A percentile compares a stretch with the other conserved stretches of the same genome.
phyloP scores from a whole-genome alignment of 495 filamentous ascomycete genomes.

The Lophiotrema nucula region DNA sequence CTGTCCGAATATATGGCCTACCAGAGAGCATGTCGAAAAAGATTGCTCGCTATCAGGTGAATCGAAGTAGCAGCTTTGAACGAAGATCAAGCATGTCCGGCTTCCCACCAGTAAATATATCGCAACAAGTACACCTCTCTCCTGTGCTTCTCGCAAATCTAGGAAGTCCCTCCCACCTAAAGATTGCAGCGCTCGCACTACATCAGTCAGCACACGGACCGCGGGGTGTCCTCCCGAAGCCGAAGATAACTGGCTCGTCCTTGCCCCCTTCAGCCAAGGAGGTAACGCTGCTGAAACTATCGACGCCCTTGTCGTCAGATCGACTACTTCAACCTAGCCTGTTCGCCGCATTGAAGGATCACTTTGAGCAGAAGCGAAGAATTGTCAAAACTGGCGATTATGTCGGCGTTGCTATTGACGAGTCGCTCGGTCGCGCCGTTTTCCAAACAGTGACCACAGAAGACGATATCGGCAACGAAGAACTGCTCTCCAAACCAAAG shows the following conservation, averaged over 20 bases:
- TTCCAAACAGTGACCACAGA: conserved; percentile 54
- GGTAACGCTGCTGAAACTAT: conserved; percentile 84
- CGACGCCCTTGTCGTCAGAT: conserved; percentile 84
- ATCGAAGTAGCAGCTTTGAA: conserved; percentile 40
- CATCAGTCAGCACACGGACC: conserved; percentile 23
- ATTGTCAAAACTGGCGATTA: conserved; percentile 83
- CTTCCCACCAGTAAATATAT: conserved; percentile 38
- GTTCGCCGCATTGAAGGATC: conserved; percentile 77
- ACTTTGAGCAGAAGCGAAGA: conserved; percentile 76
- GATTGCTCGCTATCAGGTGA: conserved; percentile 54
- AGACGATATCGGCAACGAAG: conserved; percentile 36
- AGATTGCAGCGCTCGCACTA: conserved; percentile 33
- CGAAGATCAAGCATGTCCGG: conserved; percentile 56
- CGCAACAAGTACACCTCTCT: conserved; percentile 71
- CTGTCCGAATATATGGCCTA: conserved; percentile 82
- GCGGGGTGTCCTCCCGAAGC: conserved; percentile 24
- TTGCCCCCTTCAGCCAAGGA: conserved; percentile 85
- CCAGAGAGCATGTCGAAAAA: conserved; percentile 59
- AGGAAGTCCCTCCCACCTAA: conserved; percentile 67
- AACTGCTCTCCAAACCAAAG: conserved; percentile 33
- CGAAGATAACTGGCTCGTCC: conserved; percentile 43
- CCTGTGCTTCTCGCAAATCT: conserved; percentile 85
- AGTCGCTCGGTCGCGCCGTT: conserved; percentile 70
- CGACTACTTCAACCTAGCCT: conserved; percentile 76
- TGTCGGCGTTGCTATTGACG: conserved; percentile 82